Percentiles rank a stretch among this genome's conserved stretches.
Evolutionary conservation across 2,329 filamentous ascomycete species (phyloP).

Genomic region (Salinomyces thailandicus): DNA sequence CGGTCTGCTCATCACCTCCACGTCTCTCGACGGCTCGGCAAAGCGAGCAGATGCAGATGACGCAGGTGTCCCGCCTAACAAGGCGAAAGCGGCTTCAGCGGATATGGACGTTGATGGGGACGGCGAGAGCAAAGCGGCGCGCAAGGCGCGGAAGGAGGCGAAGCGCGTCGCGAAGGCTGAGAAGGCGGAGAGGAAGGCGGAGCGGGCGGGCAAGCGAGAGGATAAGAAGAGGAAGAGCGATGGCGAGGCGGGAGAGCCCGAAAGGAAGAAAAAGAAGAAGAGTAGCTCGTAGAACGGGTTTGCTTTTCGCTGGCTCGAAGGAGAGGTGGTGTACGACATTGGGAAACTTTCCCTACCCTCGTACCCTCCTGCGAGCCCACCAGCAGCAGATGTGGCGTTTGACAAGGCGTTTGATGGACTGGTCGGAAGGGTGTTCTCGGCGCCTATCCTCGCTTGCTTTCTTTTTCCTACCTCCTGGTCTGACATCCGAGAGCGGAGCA

Average conservation of each 20-base stretch:
- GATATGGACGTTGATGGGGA: slow-evolving; percentile 7
- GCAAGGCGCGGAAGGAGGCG: slow-evolving; percentile 19
- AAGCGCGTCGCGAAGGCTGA: slow-evolving; percentile 18
- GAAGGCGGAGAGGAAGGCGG: slow-evolving; percentile 21
- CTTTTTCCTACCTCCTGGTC: too few species aligned
- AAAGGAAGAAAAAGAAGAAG: slow-evolving; percentile 8
- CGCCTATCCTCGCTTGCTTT: too few species aligned
- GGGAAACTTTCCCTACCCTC: too few species aligned
- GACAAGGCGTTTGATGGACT: too few species aligned
- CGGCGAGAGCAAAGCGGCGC: slow-evolving; percentile 12
- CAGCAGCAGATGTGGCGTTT: too few species aligned
- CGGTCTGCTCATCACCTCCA: slow-evolving; percentile 14
- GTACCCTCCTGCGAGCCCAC: too few species aligned
- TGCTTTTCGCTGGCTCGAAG: too few species aligned
- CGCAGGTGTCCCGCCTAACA: slow-evolving; percentile 8
- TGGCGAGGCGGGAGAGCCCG: slow-evolving; percentile 1
- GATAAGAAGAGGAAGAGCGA: slow-evolving; percentile 7
- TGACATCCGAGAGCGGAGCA: too few species aligned
- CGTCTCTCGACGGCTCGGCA: slow-evolving; percentile 15
- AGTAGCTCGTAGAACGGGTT: slow-evolving; percentile 1
- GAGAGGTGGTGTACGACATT: too few species aligned
- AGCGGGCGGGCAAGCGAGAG: slow-evolving; percentile 36
- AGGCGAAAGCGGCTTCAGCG: slow-evolving; percentile 9
- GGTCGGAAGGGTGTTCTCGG: too few species aligned
- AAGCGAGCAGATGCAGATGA: slow-evolving; percentile 6